A percentile compares a stretch with the other conserved stretches of the same genome.
phyloP scores from a whole-genome alignment of 352 stramenopile species.

The Phytophthora idaei region DNA sequence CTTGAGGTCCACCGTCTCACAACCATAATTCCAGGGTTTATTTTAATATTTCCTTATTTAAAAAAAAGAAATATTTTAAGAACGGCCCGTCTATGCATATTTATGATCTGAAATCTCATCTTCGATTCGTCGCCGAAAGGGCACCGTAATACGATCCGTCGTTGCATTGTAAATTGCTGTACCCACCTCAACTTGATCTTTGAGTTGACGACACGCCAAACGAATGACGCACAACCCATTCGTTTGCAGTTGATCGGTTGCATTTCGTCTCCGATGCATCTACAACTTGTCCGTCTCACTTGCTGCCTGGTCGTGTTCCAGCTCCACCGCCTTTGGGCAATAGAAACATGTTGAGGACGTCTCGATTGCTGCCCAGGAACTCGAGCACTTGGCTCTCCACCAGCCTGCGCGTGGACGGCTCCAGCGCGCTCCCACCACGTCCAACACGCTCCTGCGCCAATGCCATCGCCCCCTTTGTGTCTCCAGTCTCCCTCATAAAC shows the following conservation, averaged over 20 bases:
- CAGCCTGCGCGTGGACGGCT: slow-evolving; percentile 73
- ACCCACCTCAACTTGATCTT: slow-evolving; percentile 31
- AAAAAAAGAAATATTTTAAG: background rate
- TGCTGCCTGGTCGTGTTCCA: slow-evolving; percentile 15
- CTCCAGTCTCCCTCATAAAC: slow-evolving; percentile 69
- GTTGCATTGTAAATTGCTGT: slow-evolving; percentile 21
- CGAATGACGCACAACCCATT: background rate
- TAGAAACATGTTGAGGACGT: slow-evolving; percentile 86
- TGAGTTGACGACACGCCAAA: slow-evolving; percentile 12
- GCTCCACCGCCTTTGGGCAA: slow-evolving; percentile 43
- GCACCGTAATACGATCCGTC: slow-evolving; percentile 1
- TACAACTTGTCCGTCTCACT: slow-evolving; percentile 12
- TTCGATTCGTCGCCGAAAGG: slow-evolving; percentile 17
- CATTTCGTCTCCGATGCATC: slow-evolving; percentile 9
- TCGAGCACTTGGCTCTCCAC: slow-evolving; percentile 81
- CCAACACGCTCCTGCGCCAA: slow-evolving; percentile 74
- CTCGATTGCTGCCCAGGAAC: slow-evolving; percentile 75
- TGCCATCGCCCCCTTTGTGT: slow-evolving; percentile 64
- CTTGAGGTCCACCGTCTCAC: too few relatives aligned
- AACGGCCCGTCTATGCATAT: slow-evolving; percentile 1
- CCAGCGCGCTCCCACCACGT: slow-evolving; percentile 54
- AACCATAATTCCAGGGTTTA: too few relatives aligned
- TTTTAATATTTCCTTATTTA: background rate
- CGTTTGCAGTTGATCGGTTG: background rate
- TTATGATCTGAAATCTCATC: slow-evolving; percentile 3